Evolutionary conservation across 2,329 filamentous ascomycete species (phyloP).

Genomic region (Penicillium psychrosexuale): DNA sequence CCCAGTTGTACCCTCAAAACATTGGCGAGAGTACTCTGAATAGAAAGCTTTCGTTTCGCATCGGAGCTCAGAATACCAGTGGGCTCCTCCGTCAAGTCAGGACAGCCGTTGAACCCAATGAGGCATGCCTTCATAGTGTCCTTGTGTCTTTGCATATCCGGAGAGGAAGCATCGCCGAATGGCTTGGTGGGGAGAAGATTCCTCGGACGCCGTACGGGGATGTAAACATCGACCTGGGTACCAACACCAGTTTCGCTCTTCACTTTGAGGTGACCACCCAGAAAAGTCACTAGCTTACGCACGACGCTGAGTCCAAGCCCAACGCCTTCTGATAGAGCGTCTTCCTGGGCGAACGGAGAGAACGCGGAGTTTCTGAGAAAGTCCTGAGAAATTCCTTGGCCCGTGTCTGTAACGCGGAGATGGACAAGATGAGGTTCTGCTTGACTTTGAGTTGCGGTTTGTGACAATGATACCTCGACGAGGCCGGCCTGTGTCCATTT

Average conservation of each 20-base stretch:
- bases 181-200: too few relatives aligned
- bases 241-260: constrained; percentile 38
- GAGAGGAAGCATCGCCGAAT: background rate
- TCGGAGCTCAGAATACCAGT: constrained; percentile 24
- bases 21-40: constrained; percentile 27
- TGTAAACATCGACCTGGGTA: constrained; percentile 30
- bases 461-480: constrained; percentile 31
- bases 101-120: constrained; percentile 27
- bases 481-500: constrained; percentile 37
- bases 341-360: constrained; percentile 62
- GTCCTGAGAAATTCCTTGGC: constrained; percentile 59
- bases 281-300: constrained; percentile 53
- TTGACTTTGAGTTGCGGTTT: constrained; percentile 5
- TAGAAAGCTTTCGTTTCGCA: constrained; percentile 29
- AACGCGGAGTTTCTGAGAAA: constrained; percentile 59
- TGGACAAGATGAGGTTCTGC: constrained; percentile 20
- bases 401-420: constrained; percentile 58
- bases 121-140: constrained; percentile 22
- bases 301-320: constrained; percentile 65
- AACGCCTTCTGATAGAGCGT: constrained; percentile 56
- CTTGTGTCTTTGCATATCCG: background rate
- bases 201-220: constrained; percentile 21
- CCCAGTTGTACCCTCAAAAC: constrained; percentile 22
- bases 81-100: constrained; percentile 21
- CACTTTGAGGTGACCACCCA: constrained; percentile 57